Evolutionary conservation across 2,329 filamentous ascomycete species (phyloP), one percentile per base, ranked within the genome.

Genomic region (Stagonosporopsis tanaceti): DNA sequence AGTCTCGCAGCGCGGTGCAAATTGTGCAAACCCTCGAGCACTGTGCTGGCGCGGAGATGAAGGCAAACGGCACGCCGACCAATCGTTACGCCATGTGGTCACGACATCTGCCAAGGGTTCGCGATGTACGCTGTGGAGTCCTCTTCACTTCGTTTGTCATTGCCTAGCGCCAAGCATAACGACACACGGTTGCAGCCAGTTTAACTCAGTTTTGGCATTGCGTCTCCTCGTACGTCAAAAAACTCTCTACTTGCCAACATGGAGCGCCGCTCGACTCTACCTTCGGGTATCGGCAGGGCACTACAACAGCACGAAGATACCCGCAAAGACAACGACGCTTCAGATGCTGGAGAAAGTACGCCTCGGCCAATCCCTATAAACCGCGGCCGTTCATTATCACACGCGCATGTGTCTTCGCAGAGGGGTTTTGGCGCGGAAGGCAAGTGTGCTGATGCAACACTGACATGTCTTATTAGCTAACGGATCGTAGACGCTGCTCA

Each of bases 71-170:
- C 14, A n/a, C 8, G 17, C 38, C 28, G 20, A 39, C 48, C 47
- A 48, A 57, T 48, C 27, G 25, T 12, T 47, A 6, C 17, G 9
- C 27, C 37, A 47, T 22, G 15, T 25, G 6, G 41, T 51, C 24
- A 47, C 42, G 14, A 47, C 41, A 32, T 37, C 25, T 52, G 48
- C 48, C 48, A 57, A 57, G 38, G 48, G 17, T 20, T 48, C 48
- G 44, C 44, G 54, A 57, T 57, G 38, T 11, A 37, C 47, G 28
- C 20, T 38, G 30, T 57, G 48, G 32, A 52, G 44, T 44, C 27
- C 25, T 52, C 38, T 51, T 57, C 48, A 52, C 54, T 53, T 34
- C 48, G 48, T 53, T 57, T 57, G 48, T 48, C 37, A 35, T 50
- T 47, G 32, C 39, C 48, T 53, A 28, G 22, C 44, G 54, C 44